Evolutionary conservation across 2,329 filamentous ascomycete species (phyloP).

Genomic region (Pseudofabraea citricarpa): DNA sequence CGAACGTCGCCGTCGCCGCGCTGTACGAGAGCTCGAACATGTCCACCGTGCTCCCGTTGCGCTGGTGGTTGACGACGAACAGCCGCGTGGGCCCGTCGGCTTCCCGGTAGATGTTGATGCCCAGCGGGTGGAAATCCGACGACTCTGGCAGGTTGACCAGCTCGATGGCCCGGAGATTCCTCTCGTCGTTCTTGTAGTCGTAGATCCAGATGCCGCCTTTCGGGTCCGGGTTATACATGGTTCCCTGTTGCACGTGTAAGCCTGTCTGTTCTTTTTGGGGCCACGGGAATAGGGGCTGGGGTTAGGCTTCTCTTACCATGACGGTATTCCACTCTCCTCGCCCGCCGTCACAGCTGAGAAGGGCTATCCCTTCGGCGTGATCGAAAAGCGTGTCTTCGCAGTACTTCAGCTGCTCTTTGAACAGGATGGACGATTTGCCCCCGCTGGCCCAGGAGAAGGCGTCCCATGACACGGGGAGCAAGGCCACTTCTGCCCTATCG

Average conservation of each 20-base stretch:
- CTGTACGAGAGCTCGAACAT: background rate
- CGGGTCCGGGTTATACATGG: conserved; percentile 1
- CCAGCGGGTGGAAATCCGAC: conserved; percentile 2
- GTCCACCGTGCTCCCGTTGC: conserved; percentile 1
- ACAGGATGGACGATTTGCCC: background rate
- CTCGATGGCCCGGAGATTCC: background rate
- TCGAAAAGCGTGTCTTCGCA: conserved; percentile 1
- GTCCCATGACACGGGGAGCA: background rate
- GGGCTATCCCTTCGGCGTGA: background rate
- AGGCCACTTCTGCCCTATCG: background rate
- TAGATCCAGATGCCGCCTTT: background rate
- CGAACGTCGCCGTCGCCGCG: background rate
- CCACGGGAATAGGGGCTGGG: background rate
- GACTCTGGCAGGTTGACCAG: background rate
- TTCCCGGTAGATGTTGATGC: background rate
- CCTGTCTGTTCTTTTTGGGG: background rate
- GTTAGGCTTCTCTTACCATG: background rate
- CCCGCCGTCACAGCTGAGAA: background rate
- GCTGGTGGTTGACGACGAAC: conserved; percentile 1
- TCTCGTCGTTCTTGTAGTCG: background rate
- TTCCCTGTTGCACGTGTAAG: background rate
- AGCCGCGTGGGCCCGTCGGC: background rate
- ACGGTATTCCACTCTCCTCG: conserved; percentile 1
- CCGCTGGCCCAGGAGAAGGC: background rate
- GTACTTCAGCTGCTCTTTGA: conserved; percentile 2